phyloP scores from a whole-genome alignment of 306 rosid species.

The Rosa chinensis region DNA sequence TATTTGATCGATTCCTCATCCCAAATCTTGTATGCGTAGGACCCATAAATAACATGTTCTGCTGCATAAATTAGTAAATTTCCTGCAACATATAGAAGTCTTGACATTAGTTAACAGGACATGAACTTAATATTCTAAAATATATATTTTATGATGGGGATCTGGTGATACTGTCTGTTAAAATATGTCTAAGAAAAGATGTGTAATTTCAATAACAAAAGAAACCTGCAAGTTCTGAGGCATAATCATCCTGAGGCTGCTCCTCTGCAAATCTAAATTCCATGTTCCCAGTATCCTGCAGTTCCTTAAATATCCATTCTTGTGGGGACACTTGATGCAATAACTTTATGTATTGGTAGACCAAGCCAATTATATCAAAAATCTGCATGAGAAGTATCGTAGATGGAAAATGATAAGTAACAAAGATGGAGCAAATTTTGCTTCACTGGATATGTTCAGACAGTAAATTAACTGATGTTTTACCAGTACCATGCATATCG shows the following conservation, averaged over 20 bases:
- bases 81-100: conserved; percentile 53
- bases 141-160: neutral
- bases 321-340: conserved; percentile 70
- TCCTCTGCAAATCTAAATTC: conserved; percentile 94
- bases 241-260: conserved; percentile 96
- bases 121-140: neutral
- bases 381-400: conserved; percentile 47
- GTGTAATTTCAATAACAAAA: neutral
- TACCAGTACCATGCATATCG: conserved; percentile 3
- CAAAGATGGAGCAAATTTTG: conserved; percentile 5
- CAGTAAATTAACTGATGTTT: conserved; percentile 22
- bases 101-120: conserved; percentile 22
- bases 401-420: conserved; percentile 23
- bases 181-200: neutral
- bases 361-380: conserved; percentile 74
- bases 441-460: neutral
- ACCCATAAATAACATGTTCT: conserved; percentile 88
- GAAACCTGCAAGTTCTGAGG: conserved; percentile 91
- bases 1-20: conserved; percentile 64
- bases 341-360: conserved; percentile 82
- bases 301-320: conserved; percentile 96
- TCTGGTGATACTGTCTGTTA: neutral
- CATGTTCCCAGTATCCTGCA: conserved; percentile 91
- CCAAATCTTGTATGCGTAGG: conserved; percentile 77
- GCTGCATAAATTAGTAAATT: conserved; percentile 64